phyloP scores from a whole-genome alignment of 2,329 filamentous ascomycete genomes.

The Cephalotrichum gorgonifer region DNA sequence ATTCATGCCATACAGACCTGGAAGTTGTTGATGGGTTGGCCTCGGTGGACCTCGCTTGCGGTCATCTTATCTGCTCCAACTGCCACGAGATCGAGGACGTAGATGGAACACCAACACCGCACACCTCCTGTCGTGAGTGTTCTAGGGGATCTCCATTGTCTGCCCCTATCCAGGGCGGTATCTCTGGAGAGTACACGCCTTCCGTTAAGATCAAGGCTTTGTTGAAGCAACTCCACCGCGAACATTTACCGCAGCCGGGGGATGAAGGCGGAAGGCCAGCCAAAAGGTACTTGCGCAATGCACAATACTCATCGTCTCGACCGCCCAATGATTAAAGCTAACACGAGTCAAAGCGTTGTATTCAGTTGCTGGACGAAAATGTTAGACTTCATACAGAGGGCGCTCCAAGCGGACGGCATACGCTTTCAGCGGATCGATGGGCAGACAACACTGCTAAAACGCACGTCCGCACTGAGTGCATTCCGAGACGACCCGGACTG shows the following conservation, averaged over 20 bases:
- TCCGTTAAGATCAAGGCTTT: not conserved
- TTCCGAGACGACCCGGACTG: slow-evolving; percentile 11
- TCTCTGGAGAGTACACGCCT: not conserved
- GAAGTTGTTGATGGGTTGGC: not conserved
- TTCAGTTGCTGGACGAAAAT: slow-evolving; percentile 19
- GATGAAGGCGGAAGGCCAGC: not conserved
- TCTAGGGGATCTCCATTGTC: not conserved
- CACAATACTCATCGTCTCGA: too few relatives aligned
- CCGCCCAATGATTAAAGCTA: not conserved
- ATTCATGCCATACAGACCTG: not conserved
- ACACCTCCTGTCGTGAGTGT: not conserved
- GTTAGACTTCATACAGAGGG: slow-evolving; percentile 15
- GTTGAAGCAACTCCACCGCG: not conserved
- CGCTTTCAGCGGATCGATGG: slow-evolving; percentile 17
- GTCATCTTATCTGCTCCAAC: not conserved
- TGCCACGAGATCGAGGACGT: not conserved
- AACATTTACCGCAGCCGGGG: not conserved
- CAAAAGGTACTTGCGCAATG: not conserved
- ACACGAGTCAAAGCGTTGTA: slow-evolving; percentile 8
- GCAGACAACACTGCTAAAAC: slow-evolving; percentile 3
- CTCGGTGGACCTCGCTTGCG: not conserved
- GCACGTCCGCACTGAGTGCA: slow-evolving; percentile 5
- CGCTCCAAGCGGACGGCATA: slow-evolving; percentile 10
- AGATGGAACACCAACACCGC: not conserved
- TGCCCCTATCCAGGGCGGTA: not conserved